Conservation (phyloP, 2,329 filamentous ascomycete genomes). For the Boeremia exigua region DNA sequence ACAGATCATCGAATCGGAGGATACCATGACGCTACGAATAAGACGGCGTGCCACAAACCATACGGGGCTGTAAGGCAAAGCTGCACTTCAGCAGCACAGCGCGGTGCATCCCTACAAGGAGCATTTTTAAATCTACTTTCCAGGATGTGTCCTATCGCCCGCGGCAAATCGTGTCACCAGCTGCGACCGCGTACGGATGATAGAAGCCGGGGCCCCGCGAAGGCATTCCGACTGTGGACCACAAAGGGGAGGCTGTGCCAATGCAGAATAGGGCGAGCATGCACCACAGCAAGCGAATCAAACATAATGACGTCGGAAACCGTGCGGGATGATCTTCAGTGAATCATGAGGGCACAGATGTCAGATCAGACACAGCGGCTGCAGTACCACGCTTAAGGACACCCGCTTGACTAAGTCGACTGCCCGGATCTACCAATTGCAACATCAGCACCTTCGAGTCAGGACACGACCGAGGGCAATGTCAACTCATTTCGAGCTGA, state of each 20-base stretch:
- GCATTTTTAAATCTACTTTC: too few species aligned
- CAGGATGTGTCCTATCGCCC: too few species aligned
- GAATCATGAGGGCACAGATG: neutral
- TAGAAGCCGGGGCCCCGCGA: neutral
- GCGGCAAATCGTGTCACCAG: neutral
- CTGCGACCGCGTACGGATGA: neutral
- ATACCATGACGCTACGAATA: too few species aligned
- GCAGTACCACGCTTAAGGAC: neutral
- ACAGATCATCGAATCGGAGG: too few species aligned
- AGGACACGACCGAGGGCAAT: too few species aligned
- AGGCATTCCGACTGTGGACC: neutral
- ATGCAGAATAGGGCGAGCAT: neutral
- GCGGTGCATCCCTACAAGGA: too few species aligned
- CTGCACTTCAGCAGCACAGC: too few species aligned
- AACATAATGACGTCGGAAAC: neutral
- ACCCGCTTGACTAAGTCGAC: neutral
- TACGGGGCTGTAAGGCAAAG: too few species aligned
- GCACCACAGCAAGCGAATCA: neutral
- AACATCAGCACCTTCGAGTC: too few species aligned
- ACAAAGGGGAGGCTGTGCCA: neutral
- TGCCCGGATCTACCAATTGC: too few species aligned
- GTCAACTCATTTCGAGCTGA: too few species aligned
- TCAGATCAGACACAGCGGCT: neutral
- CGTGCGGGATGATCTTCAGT: neutral
- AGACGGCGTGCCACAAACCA: too few species aligned